A percentile compares a stretch with the other conserved stretches of the same genome.
Conservation (phyloP, 192 early-diverging fungal species). For the Backusella liffmaniae region DNA sequence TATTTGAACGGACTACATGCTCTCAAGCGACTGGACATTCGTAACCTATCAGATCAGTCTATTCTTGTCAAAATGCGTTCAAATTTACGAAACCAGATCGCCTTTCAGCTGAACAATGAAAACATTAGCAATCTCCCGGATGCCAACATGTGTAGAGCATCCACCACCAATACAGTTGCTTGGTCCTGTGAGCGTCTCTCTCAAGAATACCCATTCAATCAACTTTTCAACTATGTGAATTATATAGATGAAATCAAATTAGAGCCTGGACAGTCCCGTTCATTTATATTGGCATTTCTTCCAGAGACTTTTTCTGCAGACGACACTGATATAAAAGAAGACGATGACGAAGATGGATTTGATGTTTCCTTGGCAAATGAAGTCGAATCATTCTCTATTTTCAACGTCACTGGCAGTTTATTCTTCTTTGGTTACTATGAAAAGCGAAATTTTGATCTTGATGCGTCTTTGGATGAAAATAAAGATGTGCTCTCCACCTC, state of each 20-base stretch:
- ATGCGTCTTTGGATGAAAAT: not conserved
- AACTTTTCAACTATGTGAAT: conserved; percentile 92
- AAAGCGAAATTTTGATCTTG: conserved; percentile 1
- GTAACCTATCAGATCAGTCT: conserved; percentile 58
- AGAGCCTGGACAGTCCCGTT: conserved; percentile 60
- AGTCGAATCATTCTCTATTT: conserved; percentile 64
- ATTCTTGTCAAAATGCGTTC: conserved; percentile 76
- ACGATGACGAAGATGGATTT: conserved; percentile 31
- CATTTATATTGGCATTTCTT: conserved; percentile 81
- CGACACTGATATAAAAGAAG: conserved; percentile 20
- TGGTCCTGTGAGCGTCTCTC: conserved; percentile 51
- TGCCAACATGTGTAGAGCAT: conserved; percentile 17
- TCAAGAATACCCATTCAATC: conserved; percentile 69
- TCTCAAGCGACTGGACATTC: conserved; percentile 66
- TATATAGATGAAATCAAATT: conserved; percentile 72
- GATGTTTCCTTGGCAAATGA: conserved; percentile 41
- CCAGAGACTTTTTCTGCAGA: conserved; percentile 50
- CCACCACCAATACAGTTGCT: conserved; percentile 62
- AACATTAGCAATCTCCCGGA: conserved; percentile 61
- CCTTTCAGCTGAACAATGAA: conserved; percentile 86
- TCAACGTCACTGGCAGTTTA: conserved; percentile 78
- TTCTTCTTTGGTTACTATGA: conserved; percentile 78
- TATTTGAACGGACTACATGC: conserved; percentile 84
- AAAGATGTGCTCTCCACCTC: conserved; percentile 17
- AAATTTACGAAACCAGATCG: conserved; percentile 75